Evolutionary conservation across 495 filamentous ascomycete genomes (phyloP).

Genomic region (Penicillium canescens): DNA sequence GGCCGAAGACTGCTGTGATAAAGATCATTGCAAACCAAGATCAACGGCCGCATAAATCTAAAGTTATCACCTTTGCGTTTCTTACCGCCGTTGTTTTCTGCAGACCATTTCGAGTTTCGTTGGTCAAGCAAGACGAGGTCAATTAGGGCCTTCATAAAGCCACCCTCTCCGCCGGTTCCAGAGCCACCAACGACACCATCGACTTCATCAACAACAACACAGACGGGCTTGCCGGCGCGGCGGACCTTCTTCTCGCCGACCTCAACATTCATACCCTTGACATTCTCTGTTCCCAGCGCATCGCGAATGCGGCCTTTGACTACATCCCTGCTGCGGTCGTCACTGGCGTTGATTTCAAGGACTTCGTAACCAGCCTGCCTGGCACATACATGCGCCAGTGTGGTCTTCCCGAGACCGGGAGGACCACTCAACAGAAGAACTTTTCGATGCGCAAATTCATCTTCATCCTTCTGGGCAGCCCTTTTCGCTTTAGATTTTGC

Average conservation of each 20-base stretch:
- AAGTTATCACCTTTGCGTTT: conserved; percentile 79
- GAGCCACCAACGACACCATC: conserved; percentile 86
- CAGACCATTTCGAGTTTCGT: conserved; percentile 63
- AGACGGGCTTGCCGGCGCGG: conserved; percentile 82
- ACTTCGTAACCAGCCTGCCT: conserved; percentile 94
- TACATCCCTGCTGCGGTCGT: conserved; percentile 92
- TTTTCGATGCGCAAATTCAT: conserved; percentile 75
- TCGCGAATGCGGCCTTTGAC: conserved; percentile 89
- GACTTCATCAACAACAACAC: conserved; percentile 93
- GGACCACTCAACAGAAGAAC: conserved; percentile 88
- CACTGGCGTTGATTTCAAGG: conserved; percentile 93
- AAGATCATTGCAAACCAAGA: conserved; percentile 97
- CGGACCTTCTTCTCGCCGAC: conserved; percentile 61
- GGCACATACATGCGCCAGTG: conserved; percentile 93
- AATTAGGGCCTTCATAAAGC: conserved; percentile 92
- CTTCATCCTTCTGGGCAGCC: conserved; percentile 41
- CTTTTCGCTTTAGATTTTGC: conserved; percentile 54
- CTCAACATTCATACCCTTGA: conserved; percentile 74
- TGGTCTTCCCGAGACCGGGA: conserved; percentile 94
- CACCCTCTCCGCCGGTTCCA: conserved; percentile 70
- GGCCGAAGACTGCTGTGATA: conserved; percentile 88
- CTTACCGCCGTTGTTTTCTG: conserved; percentile 38
- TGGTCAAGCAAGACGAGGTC: conserved; percentile 84
- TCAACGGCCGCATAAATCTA: conserved; percentile 79
- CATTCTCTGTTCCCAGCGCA: conserved; percentile 86